A percentile compares a stretch with the other conserved stretches of the same genome.
Evolutionary conservation across 495 filamentous ascomycete species (phyloP).

Genomic region (Xylaria sp.): DNA sequence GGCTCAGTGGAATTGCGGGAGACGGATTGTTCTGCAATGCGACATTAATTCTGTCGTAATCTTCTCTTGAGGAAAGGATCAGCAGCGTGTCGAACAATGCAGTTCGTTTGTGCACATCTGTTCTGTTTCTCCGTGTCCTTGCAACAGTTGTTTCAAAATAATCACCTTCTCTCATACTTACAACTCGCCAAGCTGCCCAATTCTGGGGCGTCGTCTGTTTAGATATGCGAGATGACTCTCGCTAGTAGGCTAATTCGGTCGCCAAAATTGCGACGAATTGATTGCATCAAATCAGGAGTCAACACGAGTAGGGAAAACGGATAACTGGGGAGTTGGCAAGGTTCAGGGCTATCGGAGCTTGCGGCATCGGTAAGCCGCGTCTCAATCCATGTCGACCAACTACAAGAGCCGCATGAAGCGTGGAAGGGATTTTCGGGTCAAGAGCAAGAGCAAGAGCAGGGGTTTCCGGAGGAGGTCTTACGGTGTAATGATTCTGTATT

Average conservation of each 20-base stretch:
- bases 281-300: conserved; percentile 29
- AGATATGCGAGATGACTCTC: not conserved
- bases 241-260: conserved; percentile 10
- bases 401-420: conserved; percentile 9
- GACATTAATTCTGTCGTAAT: not conserved
- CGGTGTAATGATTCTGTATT: not conserved
- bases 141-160: not conserved
- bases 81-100: not conserved
- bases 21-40: conserved; percentile 3
- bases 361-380: not conserved
- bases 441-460: not conserved
- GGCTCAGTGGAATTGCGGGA: conserved; percentile 16
- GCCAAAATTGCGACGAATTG: conserved; percentile 6
- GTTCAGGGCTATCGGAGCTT: not conserved
- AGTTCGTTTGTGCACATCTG: not conserved
- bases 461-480: not conserved
- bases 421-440: not conserved
- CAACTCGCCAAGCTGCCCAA: not conserved
- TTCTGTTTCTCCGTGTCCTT: not conserved
- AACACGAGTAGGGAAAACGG: conserved; percentile 22
- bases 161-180: not conserved
- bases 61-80: not conserved
- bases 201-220: not conserved
- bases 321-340: not conserved
- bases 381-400: conserved; percentile 1